Evolutionary conservation across 78 protist genomes (phyloP).

Genomic region (Anaeramoeba flamelloides): DNA sequence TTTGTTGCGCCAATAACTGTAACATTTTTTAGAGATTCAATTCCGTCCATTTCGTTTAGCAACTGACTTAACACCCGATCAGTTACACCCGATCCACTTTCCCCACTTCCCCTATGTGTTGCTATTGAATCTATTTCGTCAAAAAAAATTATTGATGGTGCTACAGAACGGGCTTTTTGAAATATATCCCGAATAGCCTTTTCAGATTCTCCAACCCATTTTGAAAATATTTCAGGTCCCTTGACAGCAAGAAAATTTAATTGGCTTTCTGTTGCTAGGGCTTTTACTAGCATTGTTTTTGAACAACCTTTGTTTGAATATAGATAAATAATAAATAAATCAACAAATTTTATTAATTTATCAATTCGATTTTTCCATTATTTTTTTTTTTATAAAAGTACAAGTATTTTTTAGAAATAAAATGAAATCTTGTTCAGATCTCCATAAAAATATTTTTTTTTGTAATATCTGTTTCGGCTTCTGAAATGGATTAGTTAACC

Average conservation of each 20-base stretch:
- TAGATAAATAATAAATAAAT: too few species aligned
- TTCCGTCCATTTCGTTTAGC: slow-evolving; percentile 81
- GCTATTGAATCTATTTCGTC: slow-evolving; percentile 98
- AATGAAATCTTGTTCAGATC: too few species aligned
- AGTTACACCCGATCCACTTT: slow-evolving; percentile 32
- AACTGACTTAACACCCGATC: slow-evolving; percentile 19
- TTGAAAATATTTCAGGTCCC: slow-evolving; percentile 96
- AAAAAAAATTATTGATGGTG: slow-evolving; percentile 95
- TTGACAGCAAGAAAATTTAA: slow-evolving; percentile 21
- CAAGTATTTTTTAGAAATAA: too few species aligned
- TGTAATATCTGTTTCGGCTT: too few species aligned
- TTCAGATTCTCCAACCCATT: slow-evolving; percentile 97
- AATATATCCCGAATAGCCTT: slow-evolving; percentile 84
- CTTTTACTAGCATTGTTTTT: slow-evolving; percentile 58
- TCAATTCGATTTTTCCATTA: too few species aligned
- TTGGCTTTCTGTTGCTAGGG: slow-evolving; percentile 72
- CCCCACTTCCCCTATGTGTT: slow-evolving; percentile 43
- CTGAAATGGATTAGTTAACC: too few species aligned
- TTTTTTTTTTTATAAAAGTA: too few species aligned
- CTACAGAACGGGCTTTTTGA: slow-evolving; percentile 56
- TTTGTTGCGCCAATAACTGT: slow-evolving; percentile 83
- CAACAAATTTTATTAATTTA: too few species aligned
- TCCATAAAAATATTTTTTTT: too few species aligned
- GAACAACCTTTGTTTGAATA: too few species aligned
- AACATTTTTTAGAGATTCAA: slow-evolving; percentile 45